These are phyloP conservation scores for Xeromyces bisporus DNA, from an alignment of 495 filamentous ascomycete species.

Conservation along the genomic window DNA sequence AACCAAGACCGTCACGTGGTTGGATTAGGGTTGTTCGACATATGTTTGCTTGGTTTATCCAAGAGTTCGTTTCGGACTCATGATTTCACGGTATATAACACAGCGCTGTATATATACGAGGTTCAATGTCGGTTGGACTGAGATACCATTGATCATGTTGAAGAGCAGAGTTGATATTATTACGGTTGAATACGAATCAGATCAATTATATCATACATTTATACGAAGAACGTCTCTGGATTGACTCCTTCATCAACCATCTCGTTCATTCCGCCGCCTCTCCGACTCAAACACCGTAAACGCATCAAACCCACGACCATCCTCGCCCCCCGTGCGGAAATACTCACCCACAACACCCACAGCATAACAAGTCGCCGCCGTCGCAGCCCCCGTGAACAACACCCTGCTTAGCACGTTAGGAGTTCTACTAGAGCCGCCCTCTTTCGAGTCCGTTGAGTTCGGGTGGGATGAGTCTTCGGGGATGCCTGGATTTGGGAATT, in stretches of 20 bases:
- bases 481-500: slow-evolving; percentile 6
- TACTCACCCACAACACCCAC: slow-evolving; percentile 52
- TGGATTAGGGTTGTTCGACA: slow-evolving; percentile 13
- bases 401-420: slow-evolving; percentile 31
- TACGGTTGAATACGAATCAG: not conserved
- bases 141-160: too few relatives aligned
- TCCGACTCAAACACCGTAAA: slow-evolving; percentile 32
- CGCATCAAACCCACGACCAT: slow-evolving; percentile 36
- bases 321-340: slow-evolving; percentile 40
- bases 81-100: too few relatives aligned
- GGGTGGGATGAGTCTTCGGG: not conserved
- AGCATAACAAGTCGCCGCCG: slow-evolving; percentile 48
- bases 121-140: too few relatives aligned
- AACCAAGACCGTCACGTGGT: slow-evolving; percentile 70
- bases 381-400: slow-evolving; percentile 37
- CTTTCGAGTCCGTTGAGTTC: slow-evolving; percentile 4
- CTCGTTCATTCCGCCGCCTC: slow-evolving; percentile 12
- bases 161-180: too few relatives aligned
- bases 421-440: slow-evolving; percentile 11
- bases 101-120: too few relatives aligned
- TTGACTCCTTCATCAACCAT: too few relatives aligned
- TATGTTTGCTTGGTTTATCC: too few relatives aligned
- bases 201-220: not conserved
- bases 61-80: too few relatives aligned
- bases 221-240: not conserved